Conservation (phyloP, 176 grass and related monocot genomes). For the Eragrostis nindensis region DNA sequence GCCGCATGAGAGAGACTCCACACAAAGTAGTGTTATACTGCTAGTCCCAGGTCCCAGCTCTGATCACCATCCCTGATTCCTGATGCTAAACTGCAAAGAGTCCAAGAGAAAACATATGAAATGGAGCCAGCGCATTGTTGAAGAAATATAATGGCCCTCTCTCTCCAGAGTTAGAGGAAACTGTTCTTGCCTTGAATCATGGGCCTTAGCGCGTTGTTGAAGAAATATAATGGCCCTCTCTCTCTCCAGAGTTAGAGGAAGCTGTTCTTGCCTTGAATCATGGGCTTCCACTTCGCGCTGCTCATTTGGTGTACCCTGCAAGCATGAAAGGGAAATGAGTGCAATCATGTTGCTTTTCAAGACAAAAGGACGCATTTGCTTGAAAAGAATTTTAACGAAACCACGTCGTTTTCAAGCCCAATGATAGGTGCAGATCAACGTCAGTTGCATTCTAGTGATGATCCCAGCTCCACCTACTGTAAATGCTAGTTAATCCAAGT, state of each 20-base stretch:
- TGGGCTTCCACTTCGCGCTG: slow-evolving; percentile 1
- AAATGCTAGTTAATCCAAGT: background rate
- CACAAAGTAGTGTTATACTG: too few species aligned
- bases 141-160: background rate
- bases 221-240: background rate
- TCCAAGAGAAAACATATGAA: background rate
- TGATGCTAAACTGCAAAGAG: background rate
- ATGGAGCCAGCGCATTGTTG: background rate
- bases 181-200: slow-evolving; percentile 28
- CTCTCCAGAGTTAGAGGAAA: background rate
- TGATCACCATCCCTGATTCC: background rate
- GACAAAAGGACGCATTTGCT: slow-evolving; percentile 11
- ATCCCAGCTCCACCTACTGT: background rate
- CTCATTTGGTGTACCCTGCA: slow-evolving; percentile 28
- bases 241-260: background rate
- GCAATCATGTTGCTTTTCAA: slow-evolving; percentile 29
- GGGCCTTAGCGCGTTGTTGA: background rate
- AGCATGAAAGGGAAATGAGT: slow-evolving; percentile 14
- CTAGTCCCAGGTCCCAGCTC: background rate
- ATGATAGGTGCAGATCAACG: background rate
- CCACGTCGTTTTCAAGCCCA: slow-evolving; percentile 5
- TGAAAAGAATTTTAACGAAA: slow-evolving; percentile 9
- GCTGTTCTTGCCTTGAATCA: slow-evolving; percentile 29
- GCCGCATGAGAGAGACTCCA: background rate
- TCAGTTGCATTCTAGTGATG: background rate